A percentile compares a stretch with the other conserved stretches of the same genome.
phyloP scores from a whole-genome alignment of 2,329 filamentous ascomycete species.

The Sporothrix schenckii region DNA sequence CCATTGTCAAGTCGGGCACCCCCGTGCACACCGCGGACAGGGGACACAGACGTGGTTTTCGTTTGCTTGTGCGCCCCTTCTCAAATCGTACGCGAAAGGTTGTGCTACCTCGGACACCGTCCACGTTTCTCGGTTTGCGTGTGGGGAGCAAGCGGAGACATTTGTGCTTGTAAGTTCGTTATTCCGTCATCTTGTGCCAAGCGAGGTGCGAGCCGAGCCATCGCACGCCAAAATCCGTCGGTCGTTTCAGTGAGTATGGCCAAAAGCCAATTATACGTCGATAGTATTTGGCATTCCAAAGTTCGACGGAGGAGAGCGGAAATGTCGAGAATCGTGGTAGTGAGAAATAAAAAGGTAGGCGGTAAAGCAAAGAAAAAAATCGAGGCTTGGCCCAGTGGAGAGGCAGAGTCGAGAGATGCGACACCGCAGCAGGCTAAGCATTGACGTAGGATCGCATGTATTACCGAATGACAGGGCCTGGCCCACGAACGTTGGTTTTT shows the following conservation, averaged over 20 bases:
- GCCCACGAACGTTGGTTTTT: not conserved
- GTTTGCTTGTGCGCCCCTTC: conserved; percentile 15
- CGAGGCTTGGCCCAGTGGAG: conserved; percentile 11
- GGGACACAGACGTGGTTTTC: conserved; percentile 13
- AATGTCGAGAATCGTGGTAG: not conserved
- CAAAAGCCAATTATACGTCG: not conserved
- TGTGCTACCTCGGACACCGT: conserved; percentile 2
- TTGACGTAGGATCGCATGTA: conserved; percentile 15
- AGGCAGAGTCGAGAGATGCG: not conserved
- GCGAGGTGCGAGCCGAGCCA: not conserved
- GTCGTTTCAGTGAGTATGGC: not conserved
- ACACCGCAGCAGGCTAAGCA: not conserved
- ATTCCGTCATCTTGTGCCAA: not conserved
- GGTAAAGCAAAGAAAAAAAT: not conserved
- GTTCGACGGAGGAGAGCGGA: not conserved
- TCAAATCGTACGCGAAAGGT: not conserved
- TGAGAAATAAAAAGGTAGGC: not conserved
- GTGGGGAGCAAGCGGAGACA: not conserved
- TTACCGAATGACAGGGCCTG: not conserved
- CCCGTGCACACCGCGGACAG: conserved; percentile 12
- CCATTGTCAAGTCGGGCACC: conserved; percentile 13
- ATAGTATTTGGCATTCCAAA: not conserved
- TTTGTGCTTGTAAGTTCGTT: not conserved
- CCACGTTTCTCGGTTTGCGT: not conserved
- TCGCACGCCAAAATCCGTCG: not conserved